Evolutionary conservation across 805 yeast species (phyloP).

Genomic region (Metschnikowia amazonensis): DNA sequence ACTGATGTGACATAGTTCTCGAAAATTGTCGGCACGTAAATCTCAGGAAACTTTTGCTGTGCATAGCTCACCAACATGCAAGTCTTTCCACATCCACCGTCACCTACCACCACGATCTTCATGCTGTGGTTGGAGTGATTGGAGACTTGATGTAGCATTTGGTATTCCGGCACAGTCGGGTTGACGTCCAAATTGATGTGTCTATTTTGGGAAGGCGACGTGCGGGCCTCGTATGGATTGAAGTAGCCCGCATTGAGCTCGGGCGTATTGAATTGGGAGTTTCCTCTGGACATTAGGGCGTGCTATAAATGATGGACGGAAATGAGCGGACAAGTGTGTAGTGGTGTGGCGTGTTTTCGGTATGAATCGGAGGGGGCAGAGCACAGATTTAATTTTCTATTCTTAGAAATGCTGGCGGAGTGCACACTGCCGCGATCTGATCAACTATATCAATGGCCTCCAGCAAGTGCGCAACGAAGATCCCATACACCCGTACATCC

Average conservation of each 20-base stretch:
- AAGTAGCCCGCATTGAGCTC: conserved; percentile 16
- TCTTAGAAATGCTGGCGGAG: conserved; percentile 4
- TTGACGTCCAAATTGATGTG: conserved; percentile 26
- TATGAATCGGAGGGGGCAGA: neutral
- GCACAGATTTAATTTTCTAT: conserved; percentile 5
- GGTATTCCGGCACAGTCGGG: conserved; percentile 35
- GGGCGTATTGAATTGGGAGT: conserved; percentile 13
- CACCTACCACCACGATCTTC: conserved; percentile 82
- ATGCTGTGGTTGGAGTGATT: conserved; percentile 23
- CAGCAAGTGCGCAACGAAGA: neutral
- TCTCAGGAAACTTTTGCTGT: conserved; percentile 64
- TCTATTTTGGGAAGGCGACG: conserved; percentile 12
- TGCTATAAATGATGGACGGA: neutral
- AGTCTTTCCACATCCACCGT: conserved; percentile 90
- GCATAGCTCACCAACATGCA: conserved; percentile 67
- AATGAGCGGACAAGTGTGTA: neutral
- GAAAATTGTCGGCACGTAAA: conserved; percentile 79
- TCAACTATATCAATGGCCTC: neutral
- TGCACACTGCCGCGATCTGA: conserved; percentile 5
- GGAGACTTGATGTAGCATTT: conserved; percentile 23
- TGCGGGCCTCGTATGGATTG: conserved; percentile 18
- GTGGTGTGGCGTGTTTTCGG: neutral
- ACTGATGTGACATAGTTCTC: conserved; percentile 70
- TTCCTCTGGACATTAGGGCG: conserved; percentile 9
- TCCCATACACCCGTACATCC: neutral